Percentiles rank a stretch among this genome's conserved stretches.
These are phyloP conservation scores for Corylus avellana DNA, from an alignment of 306 rosid genomes.

Conservation along the genomic window DNA sequence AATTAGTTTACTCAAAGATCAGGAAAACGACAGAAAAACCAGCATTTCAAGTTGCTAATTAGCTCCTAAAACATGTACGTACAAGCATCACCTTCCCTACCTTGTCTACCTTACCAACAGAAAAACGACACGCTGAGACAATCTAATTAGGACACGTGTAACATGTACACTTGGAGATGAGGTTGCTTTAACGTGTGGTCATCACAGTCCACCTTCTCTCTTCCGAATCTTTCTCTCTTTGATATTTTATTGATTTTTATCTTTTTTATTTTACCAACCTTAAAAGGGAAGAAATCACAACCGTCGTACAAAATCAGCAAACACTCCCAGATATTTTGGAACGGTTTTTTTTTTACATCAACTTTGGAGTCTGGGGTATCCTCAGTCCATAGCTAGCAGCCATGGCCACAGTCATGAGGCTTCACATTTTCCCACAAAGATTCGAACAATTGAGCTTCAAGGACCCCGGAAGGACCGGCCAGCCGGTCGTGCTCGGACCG, in stretches of 20 bases:
- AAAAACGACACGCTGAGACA: conserved; percentile 32
- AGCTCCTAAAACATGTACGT: neutral
- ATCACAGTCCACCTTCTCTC: conserved; percentile 54
- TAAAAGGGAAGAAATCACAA: neutral
- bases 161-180: conserved; percentile 34
- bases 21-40: too few species aligned
- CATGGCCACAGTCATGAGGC: conserved; percentile 58
- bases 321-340: neutral
- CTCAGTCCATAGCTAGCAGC: neutral
- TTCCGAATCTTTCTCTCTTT: conserved; percentile 18
- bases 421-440: conserved; percentile 56
- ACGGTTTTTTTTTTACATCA: neutral
- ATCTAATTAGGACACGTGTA: conserved; percentile 64
- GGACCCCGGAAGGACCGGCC: conserved; percentile 33
- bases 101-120: neutral
- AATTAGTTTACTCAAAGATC: neutral
- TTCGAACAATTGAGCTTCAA: conserved; percentile 34
- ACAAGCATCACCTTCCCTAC: neutral
- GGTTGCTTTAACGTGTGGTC: conserved; percentile 91
- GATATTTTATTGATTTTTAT: conserved; percentile 33
- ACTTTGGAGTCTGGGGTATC: neutral
- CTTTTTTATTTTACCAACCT: too few species aligned
- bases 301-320: conserved; percentile 19
- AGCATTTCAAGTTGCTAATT: too few species aligned
- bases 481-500: conserved; percentile 28